Evolutionary conservation across 78 protist genomes (phyloP).

Genomic region (Dictyostelium capitatum): DNA sequence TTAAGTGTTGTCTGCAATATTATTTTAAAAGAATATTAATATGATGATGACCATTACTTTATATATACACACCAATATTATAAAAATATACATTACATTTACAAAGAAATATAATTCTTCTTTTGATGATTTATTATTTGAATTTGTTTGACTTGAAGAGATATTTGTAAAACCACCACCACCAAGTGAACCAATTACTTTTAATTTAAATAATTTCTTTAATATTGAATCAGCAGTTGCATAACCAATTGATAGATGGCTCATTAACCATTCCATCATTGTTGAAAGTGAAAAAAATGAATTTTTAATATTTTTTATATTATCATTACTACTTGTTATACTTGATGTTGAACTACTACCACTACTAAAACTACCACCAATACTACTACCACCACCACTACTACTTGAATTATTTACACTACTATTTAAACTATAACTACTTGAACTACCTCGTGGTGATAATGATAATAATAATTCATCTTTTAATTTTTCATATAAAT

Average conservation of each 20-base stretch:
- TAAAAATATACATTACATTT: constrained; percentile 15
- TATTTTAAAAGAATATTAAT: neutral
- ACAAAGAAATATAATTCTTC: constrained; percentile 43
- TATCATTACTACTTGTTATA: neutral
- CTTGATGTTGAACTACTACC: no score
- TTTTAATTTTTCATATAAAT: constrained; percentile 17
- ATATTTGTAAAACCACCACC: neutral
- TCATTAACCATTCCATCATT: constrained; percentile 51
- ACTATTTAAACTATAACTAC: neutral
- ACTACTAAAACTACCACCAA: neutral
- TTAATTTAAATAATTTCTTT: constrained; percentile 17
- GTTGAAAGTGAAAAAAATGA: constrained; percentile 11
- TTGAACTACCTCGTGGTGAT: constrained; percentile 25
- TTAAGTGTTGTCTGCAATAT: neutral
- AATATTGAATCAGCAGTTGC: constrained; percentile 27
- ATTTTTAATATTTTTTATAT: neutral
- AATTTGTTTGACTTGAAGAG: neutral
- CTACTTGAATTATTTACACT: neutral
- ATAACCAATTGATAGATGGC: constrained; percentile 21
- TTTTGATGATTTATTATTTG: constrained; percentile 28
- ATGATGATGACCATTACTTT: no score
- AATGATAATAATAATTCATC: constrained; percentile 23
- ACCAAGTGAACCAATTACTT: constrained; percentile 35
- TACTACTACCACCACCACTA: neutral
- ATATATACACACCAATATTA: neutral